Base-by-base conservation (phyloP, 2,329 filamentous ascomycete species). In the Apiospora kogelbergensis region DNA sequence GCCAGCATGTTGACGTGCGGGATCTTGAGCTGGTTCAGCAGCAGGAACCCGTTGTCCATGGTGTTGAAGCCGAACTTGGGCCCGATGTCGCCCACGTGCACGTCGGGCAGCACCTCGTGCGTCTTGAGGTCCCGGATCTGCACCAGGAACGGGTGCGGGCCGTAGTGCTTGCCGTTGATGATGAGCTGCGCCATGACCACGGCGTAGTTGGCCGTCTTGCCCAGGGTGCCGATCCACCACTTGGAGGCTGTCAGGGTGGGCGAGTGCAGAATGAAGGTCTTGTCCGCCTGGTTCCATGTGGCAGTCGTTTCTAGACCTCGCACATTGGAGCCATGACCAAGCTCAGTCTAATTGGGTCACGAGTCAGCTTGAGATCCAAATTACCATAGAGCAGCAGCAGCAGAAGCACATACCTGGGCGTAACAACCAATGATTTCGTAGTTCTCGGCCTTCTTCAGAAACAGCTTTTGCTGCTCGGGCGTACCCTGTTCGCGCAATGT, bases 141-240 rank as follows among this genome's bases (percentile, higher is more conserved):
- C 6, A 93, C 91, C 11, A 95, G 86, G 76, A 95, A 95, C 0
- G 92, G 91, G 75, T 95, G 92, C 45, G 92, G 92, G 0, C 93
- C 92, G 72, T 89, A 90, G 22, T 84, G 81, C 80, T 91, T 92
- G 73, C 91, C 91, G 70, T 84, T 82, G 70, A 94, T 86, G 71
- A 90, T 86, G 37, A 95, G 84, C 80, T 94, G 92, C 0, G 93
- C 92, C 85, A 95, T 93, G 3, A 95, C 91, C 2, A 93, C 89
- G 1, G 92, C 92, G 76, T 93, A 86, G 77, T 93, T 95, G 60
- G 93, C 92, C 2, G 90, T 90, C 74, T 91, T 86, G 66, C 92
- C 93, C 3, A 95, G 84, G 13, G 91, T 92, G 1, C 93, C 93
- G 74, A 94, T 94, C 93, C 93, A 95, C 92, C 92, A 95, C 77